A percentile compares a stretch with the other conserved stretches of the same genome.
These are phyloP conservation scores for Blastomyces percursus DNA, from an alignment of 2,329 filamentous ascomycete species.

Conservation along the genomic window DNA sequence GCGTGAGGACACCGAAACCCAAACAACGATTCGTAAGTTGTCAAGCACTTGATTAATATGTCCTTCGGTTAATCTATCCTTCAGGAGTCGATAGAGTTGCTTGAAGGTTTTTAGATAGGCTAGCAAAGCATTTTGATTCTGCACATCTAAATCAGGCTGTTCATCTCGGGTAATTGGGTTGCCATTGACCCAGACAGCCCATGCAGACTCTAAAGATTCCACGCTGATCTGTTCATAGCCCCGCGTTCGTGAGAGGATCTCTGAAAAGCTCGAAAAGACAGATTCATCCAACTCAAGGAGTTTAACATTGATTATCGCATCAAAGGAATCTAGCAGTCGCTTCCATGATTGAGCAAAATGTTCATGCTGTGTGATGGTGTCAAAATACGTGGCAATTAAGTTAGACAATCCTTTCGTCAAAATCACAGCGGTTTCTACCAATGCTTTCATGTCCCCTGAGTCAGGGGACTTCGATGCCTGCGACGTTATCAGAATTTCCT, in stretches of 20 bases:
- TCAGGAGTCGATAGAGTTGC: conserved; percentile 67
- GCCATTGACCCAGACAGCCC: conserved; percentile 58
- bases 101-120: conserved; percentile 70
- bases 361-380: conserved; percentile 54
- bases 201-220: conserved; percentile 49
- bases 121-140: conserved; percentile 72
- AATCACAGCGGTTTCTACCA: conserved; percentile 64
- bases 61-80: conserved; percentile 50
- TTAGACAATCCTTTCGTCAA: conserved; percentile 62
- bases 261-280: conserved; percentile 55
- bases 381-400: conserved; percentile 65
- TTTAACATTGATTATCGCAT: conserved; percentile 50
- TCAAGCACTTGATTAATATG: conserved; percentile 57
- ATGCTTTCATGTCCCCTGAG: conserved; percentile 40
- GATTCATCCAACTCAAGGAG: conserved; percentile 62
- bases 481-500: conserved; percentile 27
- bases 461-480: conserved; percentile 16
- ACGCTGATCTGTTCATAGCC: conserved; percentile 33
- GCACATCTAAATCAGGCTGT: conserved; percentile 36
- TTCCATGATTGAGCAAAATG: conserved; percentile 66
- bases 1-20: conserved; percentile 49
- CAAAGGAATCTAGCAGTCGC: conserved; percentile 59
- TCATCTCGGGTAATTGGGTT: conserved; percentile 44
- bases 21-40: conserved; percentile 60
- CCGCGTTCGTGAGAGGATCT: conserved; percentile 45